Base-by-base conservation (phyloP, 2,329 filamentous ascomycete species). In the Verticillium nubilum region DNA sequence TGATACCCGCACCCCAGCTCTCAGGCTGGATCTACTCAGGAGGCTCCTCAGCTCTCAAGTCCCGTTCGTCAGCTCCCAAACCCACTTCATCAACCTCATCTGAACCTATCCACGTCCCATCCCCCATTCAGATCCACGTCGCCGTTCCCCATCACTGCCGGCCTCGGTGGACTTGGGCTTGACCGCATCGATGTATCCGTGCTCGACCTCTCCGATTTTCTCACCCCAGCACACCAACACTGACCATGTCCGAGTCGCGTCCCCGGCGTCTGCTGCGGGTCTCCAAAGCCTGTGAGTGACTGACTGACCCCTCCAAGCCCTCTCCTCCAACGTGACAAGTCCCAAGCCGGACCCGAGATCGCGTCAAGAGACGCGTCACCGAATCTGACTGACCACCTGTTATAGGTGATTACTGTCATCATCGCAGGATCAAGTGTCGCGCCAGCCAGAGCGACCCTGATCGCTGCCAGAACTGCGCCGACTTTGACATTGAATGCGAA, bases 321-420 rank as follows among this genome's bases (percentile, higher is more conserved):
- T 37, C 42, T 19, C 19, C n/a, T 19, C 10, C 10, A 13, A 6
- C 42, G 19, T 50, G 17, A 6, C n/a, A 12, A 10, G 19, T 25
- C 42, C 7, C n/a, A 10, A 10, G 2, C 42, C n/a, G 42, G n/a
- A 50, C n/a, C 19, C 42, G 5, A 2, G n/a, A 15, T 10, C 19
- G 42, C 4, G 19, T 13, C 10, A 19, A 50, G 10, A 19, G 19
- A 17, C 10, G 42, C 42, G 19, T 50, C 19, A 19, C 7, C 19
- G 19, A 50, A 12, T 7, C 10, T 23, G 19, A 23, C 42, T 50
- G 19, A 50, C 31, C 17, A 23, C 55, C 10, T 27, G 12, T 26
- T 12, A 23, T 23, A 50, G 42, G 42, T 66, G 80, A 83, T 67
- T 78, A 79, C 66, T 83, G 81, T 67, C 78, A 83, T 66, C 55